Evolutionary conservation across 2,329 filamentous ascomycete species (phyloP), one percentile per base, ranked within the genome.

Genomic region (Calonectria crousiana): DNA sequence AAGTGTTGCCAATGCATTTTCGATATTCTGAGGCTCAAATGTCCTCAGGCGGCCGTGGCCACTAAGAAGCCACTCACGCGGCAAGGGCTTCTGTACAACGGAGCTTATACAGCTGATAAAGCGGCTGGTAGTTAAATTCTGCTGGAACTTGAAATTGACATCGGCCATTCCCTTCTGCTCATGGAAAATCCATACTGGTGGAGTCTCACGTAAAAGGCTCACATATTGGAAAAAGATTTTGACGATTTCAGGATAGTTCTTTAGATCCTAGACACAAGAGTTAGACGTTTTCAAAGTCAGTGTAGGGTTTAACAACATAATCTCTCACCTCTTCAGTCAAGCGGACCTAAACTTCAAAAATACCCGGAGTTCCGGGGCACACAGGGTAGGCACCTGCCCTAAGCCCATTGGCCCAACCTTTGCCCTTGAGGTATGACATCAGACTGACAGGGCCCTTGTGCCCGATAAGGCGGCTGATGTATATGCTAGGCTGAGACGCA

Each of bases 371-470:
- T 18, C 95, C 96, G 4, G 95, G 94, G 80, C 95, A 97, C 51
- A 98, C 87, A 0, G 92, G 88, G 81, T 93, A 93, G 11, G 92
- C 90, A 44, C 95, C 95, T 51, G 95, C 94, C 58, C 93, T 95
- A 3, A 98, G 88, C 3, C 92, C 92, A 80, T 96, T 97, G 5
- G 93, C 95, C 95, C 95, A 98, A 10, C 96, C 96, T 84, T 96
- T 97, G 32, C 91, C 92, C 84, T 98, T 98, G 84, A 98, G 90
- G 83, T 97, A 95, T 3, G 95, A 93, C 86, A 98, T 92, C 80
- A 98, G 94, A 84, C 96, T 98, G 5, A 96, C 96, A 0, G 96
- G 96, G 0, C 96, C 95, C 84, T 98, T 96, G 79, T 98, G 96
- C 6, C 96, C 96, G 75, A 98, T 94, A 68, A 98, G 87, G 81